These are phyloP conservation scores for Phytopythium delawarense DNA, from an alignment of 352 stramenopile species.

Conservation along the genomic window DNA sequence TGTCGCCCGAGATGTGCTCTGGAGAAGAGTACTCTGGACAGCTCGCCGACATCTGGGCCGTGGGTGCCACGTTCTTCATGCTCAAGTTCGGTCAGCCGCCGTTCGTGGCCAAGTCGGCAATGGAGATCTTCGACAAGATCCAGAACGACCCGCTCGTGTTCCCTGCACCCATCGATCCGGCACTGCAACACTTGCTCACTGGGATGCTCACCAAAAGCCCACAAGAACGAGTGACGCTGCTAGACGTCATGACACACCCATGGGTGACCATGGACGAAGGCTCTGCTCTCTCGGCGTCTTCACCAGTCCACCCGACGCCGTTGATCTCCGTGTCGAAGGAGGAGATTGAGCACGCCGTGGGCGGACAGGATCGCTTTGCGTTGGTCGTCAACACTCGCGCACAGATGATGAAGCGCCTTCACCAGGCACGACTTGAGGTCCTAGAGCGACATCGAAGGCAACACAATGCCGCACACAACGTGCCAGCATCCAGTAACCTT, in stretches of 20 bases:
- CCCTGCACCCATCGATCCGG: constrained; percentile 41
- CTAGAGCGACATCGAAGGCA: constrained; percentile 15
- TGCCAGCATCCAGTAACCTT: neutral
- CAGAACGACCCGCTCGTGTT: constrained; percentile 73
- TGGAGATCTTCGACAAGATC: constrained; percentile 89
- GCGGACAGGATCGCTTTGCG: constrained; percentile 44
- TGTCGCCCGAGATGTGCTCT: constrained; percentile 91
- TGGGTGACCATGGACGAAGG: constrained; percentile 75
- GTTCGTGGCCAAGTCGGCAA: constrained; percentile 86
- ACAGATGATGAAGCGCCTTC: constrained; percentile 63
- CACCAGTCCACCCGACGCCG: constrained; percentile 12
- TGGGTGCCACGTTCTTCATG: constrained; percentile 89
- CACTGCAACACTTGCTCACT: constrained; percentile 49
- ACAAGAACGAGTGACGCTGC: constrained; percentile 46
- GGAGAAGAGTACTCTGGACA: constrained; percentile 81
- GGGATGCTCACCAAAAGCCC: constrained; percentile 70
- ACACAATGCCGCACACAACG: neutral
- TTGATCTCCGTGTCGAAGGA: constrained; percentile 70
- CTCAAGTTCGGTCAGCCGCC: constrained; percentile 85
- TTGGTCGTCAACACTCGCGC: constrained; percentile 68
- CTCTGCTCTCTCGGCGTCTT: constrained; percentile 9
- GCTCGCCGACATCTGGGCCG: constrained; percentile 89
- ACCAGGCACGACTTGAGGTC: constrained; percentile 35
- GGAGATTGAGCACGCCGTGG: constrained; percentile 69
- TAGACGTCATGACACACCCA: constrained; percentile 71